Percentiles rank a stretch among this genome's conserved stretches.
These are phyloP conservation scores for Colletotrichum gloeosporioides DNA, from an alignment of 2,329 filamentous ascomycete species.

Conservation along the genomic window DNA sequence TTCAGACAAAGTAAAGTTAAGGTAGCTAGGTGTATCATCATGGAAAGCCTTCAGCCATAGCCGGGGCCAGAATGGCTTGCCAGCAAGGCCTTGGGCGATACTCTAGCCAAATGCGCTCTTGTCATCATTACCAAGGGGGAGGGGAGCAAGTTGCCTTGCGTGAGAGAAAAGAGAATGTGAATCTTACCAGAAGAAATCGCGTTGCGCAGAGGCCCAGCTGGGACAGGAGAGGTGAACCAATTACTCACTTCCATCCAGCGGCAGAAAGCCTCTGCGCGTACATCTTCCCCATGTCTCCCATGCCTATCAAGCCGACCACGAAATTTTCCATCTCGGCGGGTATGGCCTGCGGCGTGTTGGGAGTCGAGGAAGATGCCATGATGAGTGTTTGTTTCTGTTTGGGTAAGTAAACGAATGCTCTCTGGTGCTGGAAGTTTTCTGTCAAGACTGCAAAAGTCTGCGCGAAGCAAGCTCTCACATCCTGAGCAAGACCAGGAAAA, in stretches of 20 bases:
- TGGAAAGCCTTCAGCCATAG: slow-evolving; percentile 71
- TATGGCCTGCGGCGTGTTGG: slow-evolving; percentile 22
- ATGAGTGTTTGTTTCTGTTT: not conserved
- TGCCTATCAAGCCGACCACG: slow-evolving; percentile 92
- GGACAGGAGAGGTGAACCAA: slow-evolving; percentile 9
- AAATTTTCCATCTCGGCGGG: slow-evolving; percentile 67
- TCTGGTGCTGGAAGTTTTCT: not conserved
- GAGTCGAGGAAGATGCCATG: slow-evolving; percentile 21
- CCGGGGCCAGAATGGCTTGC: slow-evolving; percentile 78
- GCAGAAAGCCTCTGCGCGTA: slow-evolving; percentile 87
- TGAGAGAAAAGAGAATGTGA: slow-evolving; percentile 7
- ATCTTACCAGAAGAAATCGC: slow-evolving; percentile 41
- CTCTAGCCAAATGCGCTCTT: slow-evolving; percentile 99
- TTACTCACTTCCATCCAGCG: slow-evolving; percentile 89
- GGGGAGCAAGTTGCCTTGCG: not conserved
- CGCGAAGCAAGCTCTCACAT: slow-evolving; percentile 21
- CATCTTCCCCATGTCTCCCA: slow-evolving; percentile 99
- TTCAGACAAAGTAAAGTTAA: slow-evolving; percentile 86
- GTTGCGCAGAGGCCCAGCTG: slow-evolving; percentile 9
- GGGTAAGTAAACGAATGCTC: not conserved
- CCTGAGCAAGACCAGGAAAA: slow-evolving; percentile 10
- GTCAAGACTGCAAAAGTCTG: slow-evolving; percentile 13
- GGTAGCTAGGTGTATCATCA: slow-evolving; percentile 99
- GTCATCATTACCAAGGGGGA: slow-evolving; percentile 79
- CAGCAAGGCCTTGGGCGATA: slow-evolving; percentile 71